Base-by-base conservation (phyloP, 495 filamentous ascomycete species). In the Talaromyces stipitatus region DNA sequence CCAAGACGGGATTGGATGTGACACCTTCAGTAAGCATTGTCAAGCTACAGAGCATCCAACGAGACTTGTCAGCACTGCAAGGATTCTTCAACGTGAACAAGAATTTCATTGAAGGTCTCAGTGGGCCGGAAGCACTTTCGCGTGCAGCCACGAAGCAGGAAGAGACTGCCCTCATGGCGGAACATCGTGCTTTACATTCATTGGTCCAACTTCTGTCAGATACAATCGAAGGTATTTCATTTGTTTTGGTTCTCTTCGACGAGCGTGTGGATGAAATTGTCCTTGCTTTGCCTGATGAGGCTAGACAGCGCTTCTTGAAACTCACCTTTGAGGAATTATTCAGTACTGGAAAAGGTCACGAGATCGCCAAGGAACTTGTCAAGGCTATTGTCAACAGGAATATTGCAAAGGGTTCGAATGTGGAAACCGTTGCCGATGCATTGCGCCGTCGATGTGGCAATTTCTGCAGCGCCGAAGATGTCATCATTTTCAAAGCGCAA, bases 311-410 rank as follows among this genome's bases (percentile, higher is more conserved):
- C 57, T 84, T 94, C 56, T 77, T 82, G 45, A 77, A 85, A 52
- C 78, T 96, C 29, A 96, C 90, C 0, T 99, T 87, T 63, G 88
- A 95, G 66, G 77, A 80, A 28, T 82, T 99, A 1, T 97, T 97
- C 69, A 87, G 88, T 16, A 84, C 86, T 26, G 68, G 72, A 28
- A 78, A 79, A 33, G 94, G 95, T 9, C 90, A 91, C 57, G 89
- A 95, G 22, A 81, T 97, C n/a, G 95, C 92, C 20, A 96, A 96
- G 72, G 86, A 96, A 57, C 76, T 99, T 2, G 95, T 99, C 36
- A 97, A 97, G 69, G 92, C 92, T 1, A 97, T 99, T 60, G 94
- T 99, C 55, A 97, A 97, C 71, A 80, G 91, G 33, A 97, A 95
- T 69, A 97, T 99, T 64, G 89, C 90, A 36, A 92, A 87, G 61